Evolutionary conservation across 345 rosid genomes (phyloP).

Genomic region (Raphanus sativus): DNA sequence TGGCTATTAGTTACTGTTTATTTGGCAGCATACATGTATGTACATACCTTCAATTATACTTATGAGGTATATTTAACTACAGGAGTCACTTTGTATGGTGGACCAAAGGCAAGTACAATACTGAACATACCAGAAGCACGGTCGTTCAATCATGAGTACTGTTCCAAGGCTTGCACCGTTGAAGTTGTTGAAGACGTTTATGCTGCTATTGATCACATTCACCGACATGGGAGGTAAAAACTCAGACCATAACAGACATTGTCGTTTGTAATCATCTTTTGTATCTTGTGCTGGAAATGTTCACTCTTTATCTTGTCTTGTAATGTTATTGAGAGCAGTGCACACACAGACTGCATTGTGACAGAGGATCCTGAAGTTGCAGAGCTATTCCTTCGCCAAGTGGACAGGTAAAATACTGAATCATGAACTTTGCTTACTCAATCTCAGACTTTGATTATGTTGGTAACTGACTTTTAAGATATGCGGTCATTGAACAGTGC

Average conservation of each 20-base stretch:
- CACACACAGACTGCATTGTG: constrained; percentile 89
- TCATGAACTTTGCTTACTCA: background rate
- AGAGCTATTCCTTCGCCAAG: constrained; percentile 70
- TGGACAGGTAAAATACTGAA: constrained; percentile 62
- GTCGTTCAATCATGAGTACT: constrained; percentile 80
- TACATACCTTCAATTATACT: background rate
- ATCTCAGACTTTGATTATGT: background rate
- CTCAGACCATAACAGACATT: background rate
- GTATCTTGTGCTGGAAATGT: background rate
- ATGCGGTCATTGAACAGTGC: constrained; percentile 55
- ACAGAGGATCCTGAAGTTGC: constrained; percentile 74
- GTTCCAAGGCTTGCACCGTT: constrained; percentile 77
- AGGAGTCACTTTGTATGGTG: constrained; percentile 84
- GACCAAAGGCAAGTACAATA: constrained; percentile 65
- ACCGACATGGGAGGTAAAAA: constrained; percentile 80
- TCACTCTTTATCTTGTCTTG: background rate
- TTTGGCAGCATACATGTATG: background rate
- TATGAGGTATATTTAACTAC: constrained; percentile 20
- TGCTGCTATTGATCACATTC: constrained; percentile 85
- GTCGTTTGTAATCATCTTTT: background rate
- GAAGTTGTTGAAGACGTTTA: constrained; percentile 86
- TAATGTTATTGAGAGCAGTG: constrained; percentile 49
- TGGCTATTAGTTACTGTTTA: background rate
- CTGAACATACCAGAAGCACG: constrained; percentile 60
- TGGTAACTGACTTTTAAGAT: constrained; percentile 13